Base-by-base conservation (phyloP, 148 eudicot genomes). In the Spergularia bocconei region DNA sequence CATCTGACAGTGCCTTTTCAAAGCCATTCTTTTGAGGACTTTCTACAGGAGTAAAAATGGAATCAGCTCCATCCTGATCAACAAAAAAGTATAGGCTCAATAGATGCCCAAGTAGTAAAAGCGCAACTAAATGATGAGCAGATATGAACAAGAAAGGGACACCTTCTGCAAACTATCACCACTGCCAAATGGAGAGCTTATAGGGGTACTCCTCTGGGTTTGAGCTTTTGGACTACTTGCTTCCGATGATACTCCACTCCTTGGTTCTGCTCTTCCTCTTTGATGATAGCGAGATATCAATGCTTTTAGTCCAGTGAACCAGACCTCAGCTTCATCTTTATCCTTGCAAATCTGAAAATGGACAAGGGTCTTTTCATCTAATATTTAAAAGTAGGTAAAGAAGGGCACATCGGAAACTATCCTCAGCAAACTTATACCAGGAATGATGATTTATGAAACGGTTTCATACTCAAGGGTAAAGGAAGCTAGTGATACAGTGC, bases 311-410 rank as follows among this genome's bases (percentile, higher is more conserved):
- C 85, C 91, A 81, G 83, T 83, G 76, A 89, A 87, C 96, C 92
- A 91, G 76, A 86, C 82, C 79, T 91, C 96, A 77, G 96, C 92
- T 83, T 91, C 92, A 77, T 88, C 91, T 77, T 87, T 89, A 75
- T 91, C 91, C 82, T 89, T 91, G 78, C 96, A 91, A 62, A 91
- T 91, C 93, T 91, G 88, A 62, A 81, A 60, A 67, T 41, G 55
- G 29, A 71, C 29, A 78, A 38, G 15, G 63, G 41, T 36, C 13
- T 10, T 68, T 63, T 55, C 39, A 33, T 29, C 54, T 60, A 11
- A 11, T 29, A 29, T 17, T 10, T 51, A 29, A 67, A 11, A 59
- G 36, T 19, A 50, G 29, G 20, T 16, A 16, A 36, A 53, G 19
- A 20, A 48, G 39, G 70, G 56, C 2, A 13, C 47, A 39, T 10